These are phyloP conservation scores for Aspergillus neotritici DNA, from an alignment of 2,329 filamentous ascomycete genomes.

Conservation along the genomic window DNA sequence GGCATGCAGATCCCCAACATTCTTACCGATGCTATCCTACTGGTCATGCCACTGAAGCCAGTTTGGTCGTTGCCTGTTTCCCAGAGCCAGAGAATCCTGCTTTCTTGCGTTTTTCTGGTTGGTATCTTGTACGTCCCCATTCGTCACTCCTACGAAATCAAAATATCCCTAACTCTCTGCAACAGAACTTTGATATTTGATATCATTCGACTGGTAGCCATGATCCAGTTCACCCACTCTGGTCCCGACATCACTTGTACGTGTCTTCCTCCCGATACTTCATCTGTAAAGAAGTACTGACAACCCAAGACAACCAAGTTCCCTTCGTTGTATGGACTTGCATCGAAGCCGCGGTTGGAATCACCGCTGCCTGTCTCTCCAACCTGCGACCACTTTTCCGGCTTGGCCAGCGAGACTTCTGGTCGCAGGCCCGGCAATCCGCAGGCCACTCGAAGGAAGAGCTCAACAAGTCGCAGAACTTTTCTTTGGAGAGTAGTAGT, in stretches of 20 bases:
- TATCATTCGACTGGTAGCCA: slow-evolving; percentile 22
- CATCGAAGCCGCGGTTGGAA: slow-evolving; percentile 25
- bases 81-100: slow-evolving; percentile 18
- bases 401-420: slow-evolving; percentile 14
- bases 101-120: slow-evolving; percentile 26
- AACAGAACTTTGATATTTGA: slow-evolving; percentile 23
- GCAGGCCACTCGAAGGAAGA: not conserved
- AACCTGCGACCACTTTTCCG: slow-evolving; percentile 25
- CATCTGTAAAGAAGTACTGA: not conserved
- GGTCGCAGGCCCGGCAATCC: slow-evolving; percentile 14
- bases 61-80: slow-evolving; percentile 24
- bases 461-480: not conserved
- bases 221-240: slow-evolving; percentile 19
- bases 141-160: rapidly evolving
- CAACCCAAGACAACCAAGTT: slow-evolving; percentile 22
- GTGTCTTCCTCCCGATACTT: slow-evolving; percentile 1
- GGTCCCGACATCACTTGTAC: slow-evolving; percentile 28
- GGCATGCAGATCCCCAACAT: slow-evolving; percentile 28
- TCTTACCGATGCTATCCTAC: slow-evolving; percentile 22
- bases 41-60: slow-evolving; percentile 23
- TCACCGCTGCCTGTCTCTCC: slow-evolving; percentile 26
- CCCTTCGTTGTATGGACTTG: slow-evolving; percentile 28
- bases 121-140: slow-evolving; percentile 21
- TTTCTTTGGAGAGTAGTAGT: not conserved
- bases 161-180: not conserved